Base-by-base conservation (phyloP, 345 rosid genomes). In the Gossypium mustelinum region DNA sequence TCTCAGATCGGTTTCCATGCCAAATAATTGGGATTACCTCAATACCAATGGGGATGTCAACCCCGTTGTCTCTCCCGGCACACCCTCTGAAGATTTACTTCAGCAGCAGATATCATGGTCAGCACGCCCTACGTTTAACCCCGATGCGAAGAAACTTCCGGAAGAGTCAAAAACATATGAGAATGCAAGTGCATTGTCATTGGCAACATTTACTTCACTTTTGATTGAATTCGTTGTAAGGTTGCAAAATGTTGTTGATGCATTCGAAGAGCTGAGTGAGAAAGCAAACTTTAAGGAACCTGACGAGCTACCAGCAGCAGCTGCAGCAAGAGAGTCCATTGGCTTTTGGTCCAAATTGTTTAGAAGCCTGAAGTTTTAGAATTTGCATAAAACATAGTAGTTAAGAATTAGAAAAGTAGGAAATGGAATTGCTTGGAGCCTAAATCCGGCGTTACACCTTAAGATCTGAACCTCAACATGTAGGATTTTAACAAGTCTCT, bases 201-300 rank as follows among this genome's bases (percentile, higher is more conserved):
- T 94, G 11, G 98, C 97, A 3, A 94, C 98, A 16, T 94, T 92
- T 43, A 52, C 92, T 2, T 94, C 98, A 1, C 91, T 89, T 29
- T 78, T 94, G 75, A 90, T 92, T 24, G 98, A 94, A 78, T 92
- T 92, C 13, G 94, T 94, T 13, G 97, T 97, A 44, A 83, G 97
- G 86, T 83, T 92, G 69, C 88, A 90, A 72, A 86, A 91, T 45
- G 82, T 94, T n/a, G 95, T 90, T 0, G 82, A 89, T 24, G 44
- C 92, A 0, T 94, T 94, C 45, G 77, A 87, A 74, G 97, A 89
- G 76, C 76, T 92, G 74, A 86, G 98, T 52, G 65, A 78, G 78
- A 84, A 78, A 59, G 97, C 97, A 2, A 85, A 84, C 11, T 94
- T 88, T 60, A 90, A 84, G 75, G 97, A 92, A 50, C 89, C 92